Conservation (phyloP, 2,329 filamentous ascomycete species). For the Scedosporium aurantiacum region DNA sequence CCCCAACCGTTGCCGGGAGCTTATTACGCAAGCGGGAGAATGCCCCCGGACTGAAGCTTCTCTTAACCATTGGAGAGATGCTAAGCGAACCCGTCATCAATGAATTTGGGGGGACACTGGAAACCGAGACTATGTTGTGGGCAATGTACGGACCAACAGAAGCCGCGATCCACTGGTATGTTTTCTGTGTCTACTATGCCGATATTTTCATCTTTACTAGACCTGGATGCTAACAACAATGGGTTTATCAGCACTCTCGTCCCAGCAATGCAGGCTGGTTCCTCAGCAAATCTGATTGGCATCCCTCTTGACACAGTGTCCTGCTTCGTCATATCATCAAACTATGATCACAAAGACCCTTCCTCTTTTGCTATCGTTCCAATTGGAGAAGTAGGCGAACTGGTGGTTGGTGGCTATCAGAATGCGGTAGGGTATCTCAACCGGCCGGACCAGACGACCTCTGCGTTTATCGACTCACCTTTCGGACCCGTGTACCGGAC, state of each 20-base stretch:
- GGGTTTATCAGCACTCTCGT: constrained; percentile 52
- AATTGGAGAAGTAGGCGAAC: constrained; percentile 60
- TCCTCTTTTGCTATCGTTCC: constrained; percentile 43
- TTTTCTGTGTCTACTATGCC: neutral
- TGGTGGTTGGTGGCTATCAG: constrained; percentile 71
- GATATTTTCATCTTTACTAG: neutral
- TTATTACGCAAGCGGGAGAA: constrained; percentile 56
- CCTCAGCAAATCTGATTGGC: constrained; percentile 60
- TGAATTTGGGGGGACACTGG: constrained; percentile 59
- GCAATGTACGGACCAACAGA: constrained; percentile 95
- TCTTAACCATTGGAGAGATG: constrained; percentile 91
- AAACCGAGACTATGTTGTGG: constrained; percentile 57
- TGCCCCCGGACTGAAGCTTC: constrained; percentile 56
- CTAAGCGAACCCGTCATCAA: constrained; percentile 64
- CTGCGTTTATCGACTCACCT: constrained; percentile 57
- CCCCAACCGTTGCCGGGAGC: constrained; percentile 75
- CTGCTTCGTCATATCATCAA: constrained; percentile 53
- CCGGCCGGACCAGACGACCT: constrained; percentile 59
- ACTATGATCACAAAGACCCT: constrained; percentile 15
- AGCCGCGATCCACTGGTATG: constrained; percentile 72
- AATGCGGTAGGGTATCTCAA: constrained; percentile 76
- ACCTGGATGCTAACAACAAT: neutral
- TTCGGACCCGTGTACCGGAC: constrained; percentile 71
- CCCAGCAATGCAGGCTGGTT: constrained; percentile 43
- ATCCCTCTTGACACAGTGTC: constrained; percentile 72